phyloP scores from a whole-genome alignment of 805 yeast species.

The Kuraishia cidri region DNA sequence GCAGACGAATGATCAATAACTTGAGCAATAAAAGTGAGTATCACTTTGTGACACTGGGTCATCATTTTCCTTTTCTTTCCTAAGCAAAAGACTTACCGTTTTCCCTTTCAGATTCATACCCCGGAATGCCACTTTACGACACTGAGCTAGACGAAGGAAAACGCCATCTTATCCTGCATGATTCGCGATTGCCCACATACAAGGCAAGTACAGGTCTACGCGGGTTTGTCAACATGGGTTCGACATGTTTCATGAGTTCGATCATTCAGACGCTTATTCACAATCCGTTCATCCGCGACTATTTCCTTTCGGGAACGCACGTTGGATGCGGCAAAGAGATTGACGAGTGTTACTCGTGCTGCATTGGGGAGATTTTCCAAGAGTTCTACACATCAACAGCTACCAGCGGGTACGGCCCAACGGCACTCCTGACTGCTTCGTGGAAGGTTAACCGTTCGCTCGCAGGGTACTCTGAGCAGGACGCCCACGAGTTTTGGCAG shows the following conservation, averaged over 20 bases:
- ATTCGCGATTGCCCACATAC: constrained; percentile 32
- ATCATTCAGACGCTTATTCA: constrained; percentile 85
- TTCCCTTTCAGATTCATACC: constrained; percentile 5
- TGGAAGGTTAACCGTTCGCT: constrained; percentile 80
- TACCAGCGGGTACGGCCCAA: constrained; percentile 71
- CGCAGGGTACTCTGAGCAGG: constrained; percentile 96
- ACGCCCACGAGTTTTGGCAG: constrained; percentile 97
- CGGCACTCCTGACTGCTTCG: constrained; percentile 72
- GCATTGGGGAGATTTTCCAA: constrained; percentile 69
- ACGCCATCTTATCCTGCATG: constrained; percentile 15
- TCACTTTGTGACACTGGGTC: constrained; percentile 1
- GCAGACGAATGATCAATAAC: constrained; percentile 21
- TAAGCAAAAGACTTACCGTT: neutral
- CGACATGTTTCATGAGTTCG: constrained; percentile 95
- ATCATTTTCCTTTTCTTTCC: neutral
- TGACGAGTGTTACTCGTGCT: constrained; percentile 69
- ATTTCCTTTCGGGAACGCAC: constrained; percentile 71
- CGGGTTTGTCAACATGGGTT: constrained; percentile 91
- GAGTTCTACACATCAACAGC: constrained; percentile 61
- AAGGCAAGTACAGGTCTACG: constrained; percentile 70
- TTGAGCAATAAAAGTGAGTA: constrained; percentile 11
- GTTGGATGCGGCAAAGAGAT: constrained; percentile 35
- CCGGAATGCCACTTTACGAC: constrained; percentile 21
- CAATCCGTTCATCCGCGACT: constrained; percentile 77
- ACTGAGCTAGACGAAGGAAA: constrained; percentile 15